Evolutionary conservation across 2,329 filamentous ascomycete genomes (phyloP).

Genomic region (Monosporascus sp.): DNA sequence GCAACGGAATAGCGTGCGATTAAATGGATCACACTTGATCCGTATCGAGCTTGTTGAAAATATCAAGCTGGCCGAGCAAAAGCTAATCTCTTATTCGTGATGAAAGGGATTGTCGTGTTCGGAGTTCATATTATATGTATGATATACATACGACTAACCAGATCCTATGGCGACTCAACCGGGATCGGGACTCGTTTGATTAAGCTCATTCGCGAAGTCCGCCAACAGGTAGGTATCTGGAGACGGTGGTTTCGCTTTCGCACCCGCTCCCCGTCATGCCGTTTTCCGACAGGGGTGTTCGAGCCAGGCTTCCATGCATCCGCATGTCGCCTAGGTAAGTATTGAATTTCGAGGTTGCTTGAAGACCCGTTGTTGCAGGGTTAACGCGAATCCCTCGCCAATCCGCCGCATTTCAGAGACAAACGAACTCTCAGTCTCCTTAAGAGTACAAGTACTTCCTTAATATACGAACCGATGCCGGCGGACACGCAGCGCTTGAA

Average conservation of each 20-base stretch:
- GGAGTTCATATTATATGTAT: too few species aligned
- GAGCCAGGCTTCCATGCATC: background rate
- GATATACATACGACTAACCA: background rate
- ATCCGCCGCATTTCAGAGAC: constrained; percentile 15
- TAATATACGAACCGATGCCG: constrained; percentile 8
- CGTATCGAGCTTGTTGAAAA: constrained; percentile 4
- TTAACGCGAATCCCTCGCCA: constrained; percentile 10
- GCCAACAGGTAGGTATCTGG: background rate
- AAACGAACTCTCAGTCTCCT: constrained; percentile 8
- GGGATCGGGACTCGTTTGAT: background rate
- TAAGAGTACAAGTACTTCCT: constrained; percentile 1
- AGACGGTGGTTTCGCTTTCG: constrained; percentile 3
- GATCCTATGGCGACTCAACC: background rate
- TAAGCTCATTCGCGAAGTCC: background rate
- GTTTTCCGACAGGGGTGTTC: background rate
- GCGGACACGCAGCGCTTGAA: constrained; percentile 21
- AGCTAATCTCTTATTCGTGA: too few species aligned
- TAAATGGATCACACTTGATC: constrained; percentile 9
- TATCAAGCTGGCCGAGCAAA: too few species aligned
- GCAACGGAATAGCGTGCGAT: constrained; percentile 13
- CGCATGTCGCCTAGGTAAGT: background rate
- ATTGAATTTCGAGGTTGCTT: constrained; percentile 1
- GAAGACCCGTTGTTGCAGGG: constrained; percentile 11
- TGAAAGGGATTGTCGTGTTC: too few species aligned
- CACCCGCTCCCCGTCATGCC: background rate